phyloP scores from a whole-genome alignment of 495 filamentous ascomycete genomes.

The Cryomyces antarcticus region DNA sequence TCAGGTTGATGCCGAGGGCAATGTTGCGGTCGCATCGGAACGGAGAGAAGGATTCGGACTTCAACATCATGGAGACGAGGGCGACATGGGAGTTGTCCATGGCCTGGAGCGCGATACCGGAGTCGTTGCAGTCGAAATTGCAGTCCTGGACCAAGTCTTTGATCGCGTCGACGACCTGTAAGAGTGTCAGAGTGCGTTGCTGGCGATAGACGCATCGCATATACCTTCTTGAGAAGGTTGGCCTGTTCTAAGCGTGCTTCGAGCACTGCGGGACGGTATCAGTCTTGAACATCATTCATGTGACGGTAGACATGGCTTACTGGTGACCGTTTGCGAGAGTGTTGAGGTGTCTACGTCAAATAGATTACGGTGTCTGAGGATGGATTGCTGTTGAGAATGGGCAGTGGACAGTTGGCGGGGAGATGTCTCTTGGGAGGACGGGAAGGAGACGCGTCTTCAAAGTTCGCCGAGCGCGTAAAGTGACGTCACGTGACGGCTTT shows the following conservation, averaged over 20 bases:
- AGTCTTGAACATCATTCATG: not conserved
- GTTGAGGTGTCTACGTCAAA: no score
- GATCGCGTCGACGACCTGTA: slow-evolving; percentile 90
- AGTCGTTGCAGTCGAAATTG: slow-evolving; percentile 99
- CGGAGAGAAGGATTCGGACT: slow-evolving; percentile 83
- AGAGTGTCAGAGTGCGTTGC: slow-evolving; percentile 5
- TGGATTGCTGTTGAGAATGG: no score
- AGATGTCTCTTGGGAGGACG: no score
- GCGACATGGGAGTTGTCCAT: slow-evolving; percentile 99
- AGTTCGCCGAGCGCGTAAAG: no score
- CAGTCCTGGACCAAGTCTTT: slow-evolving; percentile 98
- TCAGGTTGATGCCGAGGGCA: slow-evolving; percentile 89
- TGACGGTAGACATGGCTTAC: no score
- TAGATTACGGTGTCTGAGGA: no score
- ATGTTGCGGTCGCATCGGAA: slow-evolving; percentile 99
- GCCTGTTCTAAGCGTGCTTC: slow-evolving; percentile 95
- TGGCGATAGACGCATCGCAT: slow-evolving; percentile 6
- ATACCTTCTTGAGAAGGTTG: slow-evolving; percentile 82
- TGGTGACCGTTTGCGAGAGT: no score
- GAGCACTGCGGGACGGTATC: slow-evolving; percentile 43
- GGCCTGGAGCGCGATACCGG: slow-evolving; percentile 89
- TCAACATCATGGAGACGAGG: slow-evolving; percentile 95
- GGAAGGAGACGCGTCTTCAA: no score
- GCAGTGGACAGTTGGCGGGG: no score
- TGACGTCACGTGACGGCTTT: no score